A percentile compares a stretch with the other conserved stretches of the same genome.
phyloP scores from a whole-genome alignment of 2,329 filamentous ascomycete genomes.

The Ophiostoma pallidulum region DNA sequence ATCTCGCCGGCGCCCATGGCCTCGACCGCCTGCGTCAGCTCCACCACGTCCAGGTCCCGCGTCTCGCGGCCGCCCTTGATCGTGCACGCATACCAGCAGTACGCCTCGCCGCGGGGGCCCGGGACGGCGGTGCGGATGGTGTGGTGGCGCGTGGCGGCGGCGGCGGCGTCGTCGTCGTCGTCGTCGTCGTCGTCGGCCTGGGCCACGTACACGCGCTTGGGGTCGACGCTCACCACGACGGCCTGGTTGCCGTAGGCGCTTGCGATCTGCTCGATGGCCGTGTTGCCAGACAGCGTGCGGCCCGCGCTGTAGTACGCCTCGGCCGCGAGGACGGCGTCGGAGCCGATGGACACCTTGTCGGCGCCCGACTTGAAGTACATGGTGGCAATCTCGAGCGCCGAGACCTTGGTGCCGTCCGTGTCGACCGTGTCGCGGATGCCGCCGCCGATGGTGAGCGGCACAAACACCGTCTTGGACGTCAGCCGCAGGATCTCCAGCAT shows the following conservation, averaged over 20 bases:
- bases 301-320: conserved; percentile 77
- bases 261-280: conserved; percentile 92
- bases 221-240: conserved; percentile 91
- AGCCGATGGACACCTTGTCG: conserved; percentile 95
- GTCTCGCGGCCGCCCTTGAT: conserved; percentile 92
- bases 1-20: conserved; percentile 95
- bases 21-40: conserved; percentile 81
- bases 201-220: conserved; percentile 79
- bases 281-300: conserved; percentile 62
- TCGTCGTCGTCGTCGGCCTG: too few species aligned
- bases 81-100: conserved; percentile 97
- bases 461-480: conserved; percentile 86
- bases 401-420: conserved; percentile 74
- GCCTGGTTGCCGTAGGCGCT: conserved; percentile 91
- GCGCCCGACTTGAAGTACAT: conserved; percentile 97
- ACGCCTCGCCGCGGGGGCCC: conserved; percentile 66
- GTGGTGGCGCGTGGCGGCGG: conserved; percentile 64
- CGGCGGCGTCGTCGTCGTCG: too few species aligned
- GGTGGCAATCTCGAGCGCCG: conserved; percentile 83
- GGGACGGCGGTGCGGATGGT: conserved; percentile 60
- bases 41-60: conserved; percentile 84
- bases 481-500: conserved; percentile 90
- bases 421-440: conserved; percentile 91
- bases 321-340: conserved; percentile 84
- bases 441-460: conserved; percentile 89